phyloP scores from a whole-genome alignment of 2,329 filamentous ascomycete species.

The Emmonsiellopsis sp. region DNA sequence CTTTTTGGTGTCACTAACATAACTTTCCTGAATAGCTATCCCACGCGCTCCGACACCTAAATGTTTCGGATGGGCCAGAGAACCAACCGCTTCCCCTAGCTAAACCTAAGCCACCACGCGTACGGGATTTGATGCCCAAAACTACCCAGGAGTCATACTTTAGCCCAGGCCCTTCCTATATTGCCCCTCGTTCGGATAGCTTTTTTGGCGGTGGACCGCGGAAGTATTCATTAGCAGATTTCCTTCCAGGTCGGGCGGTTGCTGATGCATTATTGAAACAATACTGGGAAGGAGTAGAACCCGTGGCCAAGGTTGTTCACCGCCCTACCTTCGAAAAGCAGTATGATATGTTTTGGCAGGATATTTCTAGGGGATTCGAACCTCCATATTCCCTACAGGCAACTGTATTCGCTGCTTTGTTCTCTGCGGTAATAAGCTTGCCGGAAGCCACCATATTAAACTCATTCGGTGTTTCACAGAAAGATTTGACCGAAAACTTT shows the following conservation, averaged over 20 bases:
- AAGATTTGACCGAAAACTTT: slow-evolving; percentile 51
- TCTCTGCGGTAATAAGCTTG: slow-evolving; percentile 60
- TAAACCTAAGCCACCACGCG: background rate
- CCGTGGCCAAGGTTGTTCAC: slow-evolving; percentile 59
- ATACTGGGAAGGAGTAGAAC: slow-evolving; percentile 60
- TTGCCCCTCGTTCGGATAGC: slow-evolving; percentile 58
- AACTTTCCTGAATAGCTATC: background rate
- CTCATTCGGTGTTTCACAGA: slow-evolving; percentile 49
- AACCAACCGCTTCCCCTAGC: background rate
- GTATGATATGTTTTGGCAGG: slow-evolving; percentile 57
- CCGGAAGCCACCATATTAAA: slow-evolving; percentile 42
- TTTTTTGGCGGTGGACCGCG: slow-evolving; percentile 50
- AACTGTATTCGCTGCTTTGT: slow-evolving; percentile 58
- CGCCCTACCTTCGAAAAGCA: slow-evolving; percentile 55
- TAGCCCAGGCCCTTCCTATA: slow-evolving; percentile 55
- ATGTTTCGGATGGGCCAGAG: background rate
- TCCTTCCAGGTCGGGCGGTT: slow-evolving; percentile 49
- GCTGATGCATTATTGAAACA: slow-evolving; percentile 56
- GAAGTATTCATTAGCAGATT: slow-evolving; percentile 46
- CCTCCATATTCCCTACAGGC: slow-evolving; percentile 57
- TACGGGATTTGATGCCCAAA: slow-evolving; percentile 2
- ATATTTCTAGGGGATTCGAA: slow-evolving; percentile 50
- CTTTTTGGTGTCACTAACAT: background rate
- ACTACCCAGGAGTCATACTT: slow-evolving; percentile 39
- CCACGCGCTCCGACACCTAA: background rate